phyloP scores from a whole-genome alignment of 176 grass and related monocot genomes.

The Avena insularis region DNA sequence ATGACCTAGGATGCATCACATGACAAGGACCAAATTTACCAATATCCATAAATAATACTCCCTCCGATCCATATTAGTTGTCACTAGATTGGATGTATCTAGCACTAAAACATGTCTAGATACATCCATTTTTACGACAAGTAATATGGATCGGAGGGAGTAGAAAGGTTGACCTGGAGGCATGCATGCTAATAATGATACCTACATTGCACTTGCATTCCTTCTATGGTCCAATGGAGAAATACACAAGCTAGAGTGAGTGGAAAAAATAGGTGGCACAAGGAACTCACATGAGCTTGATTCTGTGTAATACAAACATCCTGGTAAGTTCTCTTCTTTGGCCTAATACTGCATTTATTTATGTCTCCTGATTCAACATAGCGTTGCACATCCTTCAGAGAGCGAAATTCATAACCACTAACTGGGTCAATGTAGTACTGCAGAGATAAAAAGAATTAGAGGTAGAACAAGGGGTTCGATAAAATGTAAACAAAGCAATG shows the following conservation, averaged over 20 bases:
- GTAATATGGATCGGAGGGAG: too few relatives aligned
- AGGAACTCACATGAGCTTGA: constrained; percentile 62
- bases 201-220: constrained; percentile 28
- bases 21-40: constrained; percentile 6
- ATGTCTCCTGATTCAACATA: constrained; percentile 69
- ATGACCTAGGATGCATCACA: constrained; percentile 15
- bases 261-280: constrained; percentile 10
- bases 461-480: background rate
- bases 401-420: constrained; percentile 80
- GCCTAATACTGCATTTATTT: constrained; percentile 45
- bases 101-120: too few relatives aligned
- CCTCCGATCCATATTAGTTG: too few relatives aligned
- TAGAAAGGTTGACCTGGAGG: constrained; percentile 20
- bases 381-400: constrained; percentile 69
- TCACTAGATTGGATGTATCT: too few relatives aligned
- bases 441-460: constrained; percentile 42
- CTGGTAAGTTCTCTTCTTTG: constrained; percentile 51
- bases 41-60: background rate
- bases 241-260: constrained; percentile 2
- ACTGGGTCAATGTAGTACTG: constrained; percentile 78
- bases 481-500: constrained; percentile 43
- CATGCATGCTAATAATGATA: constrained; percentile 8
- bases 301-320: constrained; percentile 40
- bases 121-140: too few relatives aligned
- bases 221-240: constrained; percentile 14